Conservation (phyloP, 2,329 filamentous ascomycete species). For the Aspergillus udagawae region DNA sequence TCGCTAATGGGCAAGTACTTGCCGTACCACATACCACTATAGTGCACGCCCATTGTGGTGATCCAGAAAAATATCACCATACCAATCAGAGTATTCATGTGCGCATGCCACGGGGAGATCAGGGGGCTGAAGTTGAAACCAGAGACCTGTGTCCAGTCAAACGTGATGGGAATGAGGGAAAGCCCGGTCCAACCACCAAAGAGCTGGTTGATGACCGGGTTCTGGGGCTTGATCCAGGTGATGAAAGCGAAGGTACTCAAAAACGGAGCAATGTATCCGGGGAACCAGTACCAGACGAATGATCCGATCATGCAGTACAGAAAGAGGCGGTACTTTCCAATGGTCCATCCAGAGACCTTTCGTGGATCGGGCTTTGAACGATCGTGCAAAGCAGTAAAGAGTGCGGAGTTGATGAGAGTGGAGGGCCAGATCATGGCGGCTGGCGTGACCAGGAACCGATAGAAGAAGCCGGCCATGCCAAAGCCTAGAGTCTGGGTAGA, state of each 20-base stretch:
- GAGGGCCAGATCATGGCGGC: constrained; percentile 73
- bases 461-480: constrained; percentile 64
- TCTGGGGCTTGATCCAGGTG: constrained; percentile 69
- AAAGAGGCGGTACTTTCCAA: constrained; percentile 65
- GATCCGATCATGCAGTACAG: constrained; percentile 53
- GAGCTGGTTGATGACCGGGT: constrained; percentile 64
- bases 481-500: constrained; percentile 68
- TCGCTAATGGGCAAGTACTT: constrained; percentile 67
- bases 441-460: constrained; percentile 53
- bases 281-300: constrained; percentile 66
- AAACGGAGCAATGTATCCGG: constrained; percentile 65
- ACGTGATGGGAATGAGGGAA: constrained; percentile 66
- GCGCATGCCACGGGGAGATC: constrained; percentile 69
- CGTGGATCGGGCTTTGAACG: constrained; percentile 51
- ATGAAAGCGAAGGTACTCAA: constrained; percentile 67
- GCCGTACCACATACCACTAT: constrained; percentile 61
- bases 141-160: constrained; percentile 71
- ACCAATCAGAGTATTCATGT: constrained; percentile 67
- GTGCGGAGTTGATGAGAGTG: constrained; percentile 61
- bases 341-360: constrained; percentile 59
- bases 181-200: constrained; percentile 67
- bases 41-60: constrained; percentile 59
- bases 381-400: constrained; percentile 73
- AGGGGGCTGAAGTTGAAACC: constrained; percentile 66
- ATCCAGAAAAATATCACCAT: constrained; percentile 63